Percentiles rank a stretch among this genome's conserved stretches.
phyloP scores from a whole-genome alignment of 75 land plant genomes.

The Cryptomeria japonica region DNA sequence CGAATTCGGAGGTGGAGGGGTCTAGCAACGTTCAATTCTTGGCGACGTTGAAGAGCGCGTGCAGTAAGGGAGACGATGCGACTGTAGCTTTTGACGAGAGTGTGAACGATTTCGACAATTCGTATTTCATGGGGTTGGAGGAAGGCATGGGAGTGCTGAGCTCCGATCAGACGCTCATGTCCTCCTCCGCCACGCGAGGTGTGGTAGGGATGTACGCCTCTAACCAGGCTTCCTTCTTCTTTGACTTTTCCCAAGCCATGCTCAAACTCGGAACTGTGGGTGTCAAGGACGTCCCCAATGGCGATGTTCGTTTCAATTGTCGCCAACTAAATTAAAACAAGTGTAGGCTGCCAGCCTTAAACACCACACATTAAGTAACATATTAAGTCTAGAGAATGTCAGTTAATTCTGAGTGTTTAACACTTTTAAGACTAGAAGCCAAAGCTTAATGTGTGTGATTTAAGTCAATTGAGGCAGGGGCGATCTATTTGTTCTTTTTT shows the following conservation, averaged over 20 bases:
- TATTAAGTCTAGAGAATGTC: too few relatives aligned
- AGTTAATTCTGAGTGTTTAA: too few relatives aligned
- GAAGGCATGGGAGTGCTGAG: conserved; percentile 37
- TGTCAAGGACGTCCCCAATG: conserved; percentile 42
- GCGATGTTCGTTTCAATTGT: conserved; percentile 54
- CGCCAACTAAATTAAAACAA: neutral
- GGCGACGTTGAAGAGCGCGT: conserved; percentile 29
- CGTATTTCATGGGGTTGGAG: conserved; percentile 40
- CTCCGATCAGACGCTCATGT: conserved; percentile 53
- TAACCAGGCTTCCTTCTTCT: conserved; percentile 60
- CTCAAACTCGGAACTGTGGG: conserved; percentile 57
- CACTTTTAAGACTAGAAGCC: too few relatives aligned
- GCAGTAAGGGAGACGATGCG: conserved; percentile 35
- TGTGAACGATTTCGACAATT: conserved; percentile 50
- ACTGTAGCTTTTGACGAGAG: conserved; percentile 44
- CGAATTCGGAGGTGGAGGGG: conserved; percentile 35
- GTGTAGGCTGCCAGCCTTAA: too few relatives aligned
- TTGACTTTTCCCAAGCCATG: conserved; percentile 61
- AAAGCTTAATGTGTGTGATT: too few relatives aligned
- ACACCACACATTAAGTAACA: too few relatives aligned
- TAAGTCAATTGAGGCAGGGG: too few relatives aligned
- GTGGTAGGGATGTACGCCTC: conserved; percentile 48
- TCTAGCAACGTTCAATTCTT: conserved; percentile 30
- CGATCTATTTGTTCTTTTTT: too few relatives aligned
- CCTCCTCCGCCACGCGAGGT: conserved; percentile 19